Evolutionary conservation across 352 stramenopile species (phyloP).

Genomic region (Globisporangium mamillatum): DNA sequence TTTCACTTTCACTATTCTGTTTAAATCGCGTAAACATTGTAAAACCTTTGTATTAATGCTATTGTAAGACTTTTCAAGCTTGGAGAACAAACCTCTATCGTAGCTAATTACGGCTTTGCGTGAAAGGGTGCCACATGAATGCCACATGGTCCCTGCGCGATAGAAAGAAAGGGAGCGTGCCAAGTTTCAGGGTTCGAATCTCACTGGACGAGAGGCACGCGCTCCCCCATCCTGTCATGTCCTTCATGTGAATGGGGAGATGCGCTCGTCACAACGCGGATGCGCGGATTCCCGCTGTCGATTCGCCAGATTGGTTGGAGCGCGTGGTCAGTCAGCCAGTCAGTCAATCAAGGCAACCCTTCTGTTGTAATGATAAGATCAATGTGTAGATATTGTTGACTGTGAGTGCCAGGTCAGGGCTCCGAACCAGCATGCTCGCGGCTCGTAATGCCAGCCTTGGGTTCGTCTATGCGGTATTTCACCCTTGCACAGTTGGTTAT

Average conservation of each 20-base stretch:
- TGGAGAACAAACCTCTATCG: not conserved
- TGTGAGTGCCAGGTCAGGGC: not conserved
- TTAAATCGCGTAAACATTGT: not conserved
- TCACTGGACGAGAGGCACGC: slow-evolving; percentile 11
- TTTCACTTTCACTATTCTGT: not conserved
- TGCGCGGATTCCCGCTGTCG: not conserved
- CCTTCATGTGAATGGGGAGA: not conserved
- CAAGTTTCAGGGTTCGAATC: not conserved
- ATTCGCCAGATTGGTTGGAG: not conserved
- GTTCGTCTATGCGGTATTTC: not conserved
- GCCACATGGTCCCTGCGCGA: not conserved
- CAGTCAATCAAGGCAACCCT: not conserved
- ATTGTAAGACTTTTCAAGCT: not conserved
- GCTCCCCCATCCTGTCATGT: not conserved
- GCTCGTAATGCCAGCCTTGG: not conserved
- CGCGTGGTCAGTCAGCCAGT: not conserved
- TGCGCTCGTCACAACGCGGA: not conserved
- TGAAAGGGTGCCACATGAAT: not conserved
- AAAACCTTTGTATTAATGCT: not conserved
- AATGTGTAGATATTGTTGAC: not conserved
- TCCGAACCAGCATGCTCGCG: no score
- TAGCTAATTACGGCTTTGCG: not conserved
- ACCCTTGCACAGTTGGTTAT: no score
- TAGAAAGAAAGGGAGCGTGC: not conserved
- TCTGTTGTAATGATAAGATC: not conserved